phyloP scores from a whole-genome alignment of 228 moss, liverwort and hornwort genomes.

The Sphagnum magellanicum region DNA sequence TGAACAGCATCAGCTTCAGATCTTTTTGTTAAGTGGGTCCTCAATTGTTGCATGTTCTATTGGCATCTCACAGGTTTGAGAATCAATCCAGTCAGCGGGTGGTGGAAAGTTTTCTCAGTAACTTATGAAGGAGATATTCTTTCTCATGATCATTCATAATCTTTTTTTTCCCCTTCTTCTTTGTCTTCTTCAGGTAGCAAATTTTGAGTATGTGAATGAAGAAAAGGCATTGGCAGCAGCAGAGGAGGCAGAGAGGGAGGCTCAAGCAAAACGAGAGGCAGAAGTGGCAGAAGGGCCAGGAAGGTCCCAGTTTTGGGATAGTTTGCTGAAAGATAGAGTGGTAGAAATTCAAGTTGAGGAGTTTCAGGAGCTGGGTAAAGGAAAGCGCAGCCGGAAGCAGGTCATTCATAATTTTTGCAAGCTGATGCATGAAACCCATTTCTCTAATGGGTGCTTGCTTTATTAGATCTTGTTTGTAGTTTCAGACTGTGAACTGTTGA shows the following conservation, averaged over 20 bases:
- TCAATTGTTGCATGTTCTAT: too few relatives aligned
- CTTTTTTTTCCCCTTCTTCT: too few relatives aligned
- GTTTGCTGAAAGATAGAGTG: constrained; percentile 68
- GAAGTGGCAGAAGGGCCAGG: constrained; percentile 62
- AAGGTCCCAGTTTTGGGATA: constrained; percentile 90
- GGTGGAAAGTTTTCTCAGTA: too few relatives aligned
- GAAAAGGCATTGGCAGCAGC: constrained; percentile 57
- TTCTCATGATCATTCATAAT: too few relatives aligned
- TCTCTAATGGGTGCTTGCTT: background rate
- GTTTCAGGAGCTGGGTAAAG: constrained; percentile 76
- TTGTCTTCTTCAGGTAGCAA: constrained; percentile 55
- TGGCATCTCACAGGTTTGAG: too few relatives aligned
- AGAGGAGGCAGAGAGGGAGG: constrained; percentile 66
- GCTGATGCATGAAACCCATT: background rate
- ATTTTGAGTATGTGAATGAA: constrained; percentile 77
- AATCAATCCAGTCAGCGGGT: background rate
- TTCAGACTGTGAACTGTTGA: background rate
- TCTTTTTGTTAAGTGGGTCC: too few relatives aligned
- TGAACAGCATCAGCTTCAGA: too few relatives aligned
- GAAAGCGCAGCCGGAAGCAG: constrained; percentile 92
- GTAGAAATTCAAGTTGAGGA: constrained; percentile 69
- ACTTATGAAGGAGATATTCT: too few relatives aligned
- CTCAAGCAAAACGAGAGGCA: constrained; percentile 40
- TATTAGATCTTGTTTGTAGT: background rate
- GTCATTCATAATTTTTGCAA: constrained; percentile 11